Evolutionary conservation across 768 basidiomycete genomes (phyloP), one percentile per base, ranked within the genome.

Genomic region (Kwoniella pini): DNA sequence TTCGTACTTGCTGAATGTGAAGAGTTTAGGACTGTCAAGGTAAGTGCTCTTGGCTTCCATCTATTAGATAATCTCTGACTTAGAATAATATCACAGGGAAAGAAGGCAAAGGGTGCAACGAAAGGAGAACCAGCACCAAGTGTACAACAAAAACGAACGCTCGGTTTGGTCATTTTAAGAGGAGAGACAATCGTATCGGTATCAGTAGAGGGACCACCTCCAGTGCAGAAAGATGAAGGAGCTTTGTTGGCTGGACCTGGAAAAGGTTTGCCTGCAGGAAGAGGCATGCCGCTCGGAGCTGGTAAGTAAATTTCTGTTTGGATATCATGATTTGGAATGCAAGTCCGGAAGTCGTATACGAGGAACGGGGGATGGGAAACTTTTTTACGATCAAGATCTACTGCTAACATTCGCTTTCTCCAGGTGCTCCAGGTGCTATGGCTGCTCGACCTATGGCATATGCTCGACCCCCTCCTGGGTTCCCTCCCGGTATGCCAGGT

Each of bases 1-100:
- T 83, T 99, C 70, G 96, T 99, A 44, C 82, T 99, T 55, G 93
- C 95, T 15, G 96, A 98, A 71, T 97, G 94, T 76, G 96, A 99
- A 80, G 96, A 99, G 80, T 99, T 98, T 77, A 82, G 96, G 72
- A 86, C 89, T 66, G 87, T 98, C 40, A 97, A 98, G 83, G 92
- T 92, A 82, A 90, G 72, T 31, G 21, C 44, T 12, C 15, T n/a
- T 26, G 3, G 17, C 40, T n/a, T n/a, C n/a, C n/a, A n/a, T n/a
- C n/a, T n/a, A n/a, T n/a, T n/a, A n/a, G n/a, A n/a, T n/a, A n/a
- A n/a, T n/a, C n/a, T 36, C 33, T 36, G 33, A 36, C 33, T 15
- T n/a, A n/a, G n/a, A n/a, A 36, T 36, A 15, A 36, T 26, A 15
- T 7, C n/a, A 12, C 27, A 95, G 82, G 76, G 76, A 44, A 76